Evolutionary conservation across 345 rosid species (phyloP).

Genomic region (Cardamine chenopodiifolia): DNA sequence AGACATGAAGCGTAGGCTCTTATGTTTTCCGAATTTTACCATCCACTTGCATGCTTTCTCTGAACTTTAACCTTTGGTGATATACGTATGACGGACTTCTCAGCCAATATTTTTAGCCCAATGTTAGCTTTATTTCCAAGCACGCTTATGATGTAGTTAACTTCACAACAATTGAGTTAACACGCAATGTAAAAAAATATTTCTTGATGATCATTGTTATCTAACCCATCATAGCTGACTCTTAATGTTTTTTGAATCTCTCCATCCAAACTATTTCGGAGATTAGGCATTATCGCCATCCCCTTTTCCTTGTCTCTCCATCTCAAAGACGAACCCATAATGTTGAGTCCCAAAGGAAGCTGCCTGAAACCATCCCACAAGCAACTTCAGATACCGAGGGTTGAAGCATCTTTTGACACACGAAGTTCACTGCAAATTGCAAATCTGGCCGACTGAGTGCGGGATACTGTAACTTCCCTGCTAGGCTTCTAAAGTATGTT

Average conservation of each 20-base stretch:
- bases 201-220: neutral
- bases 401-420: neutral
- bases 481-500: neutral
- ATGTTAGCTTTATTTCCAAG: too few species aligned
- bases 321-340: conserved; percentile 24
- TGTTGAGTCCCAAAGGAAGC: conserved; percentile 13
- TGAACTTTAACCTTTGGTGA: neutral
- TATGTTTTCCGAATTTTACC: too few species aligned
- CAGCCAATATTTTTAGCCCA: too few species aligned
- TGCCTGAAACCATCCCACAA: too few species aligned
- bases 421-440: neutral
- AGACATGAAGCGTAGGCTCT: neutral
- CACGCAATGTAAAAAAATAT: conserved; percentile 42
- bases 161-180: conserved; percentile 7
- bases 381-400: neutral
- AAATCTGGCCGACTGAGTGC: neutral
- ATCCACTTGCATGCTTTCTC: neutral
- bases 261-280: neutral
- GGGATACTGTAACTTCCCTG: neutral
- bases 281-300: conserved; percentile 21
- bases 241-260: neutral
- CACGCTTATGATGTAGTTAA: neutral
- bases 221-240: conserved; percentile 13
- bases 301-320: neutral
- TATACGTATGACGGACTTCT: conserved; percentile 28